Evolutionary conservation across 139 green algal genomes (phyloP).

Genomic region (Volvox reticuliferus): DNA sequence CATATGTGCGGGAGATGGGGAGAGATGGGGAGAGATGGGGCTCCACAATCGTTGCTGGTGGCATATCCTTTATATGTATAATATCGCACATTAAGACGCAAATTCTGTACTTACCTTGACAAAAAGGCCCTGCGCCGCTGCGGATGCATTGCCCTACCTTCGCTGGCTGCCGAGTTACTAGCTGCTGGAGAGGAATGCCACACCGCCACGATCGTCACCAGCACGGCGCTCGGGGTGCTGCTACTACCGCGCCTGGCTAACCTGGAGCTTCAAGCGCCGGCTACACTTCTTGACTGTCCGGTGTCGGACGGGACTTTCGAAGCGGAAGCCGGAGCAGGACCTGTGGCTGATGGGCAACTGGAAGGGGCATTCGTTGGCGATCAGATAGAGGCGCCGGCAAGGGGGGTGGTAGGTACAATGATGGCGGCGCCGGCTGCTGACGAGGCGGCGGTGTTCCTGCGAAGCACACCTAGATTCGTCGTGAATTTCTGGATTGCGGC

Average conservation of each 20-base stretch:
- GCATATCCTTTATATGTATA: no score
- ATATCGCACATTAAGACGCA: no score
- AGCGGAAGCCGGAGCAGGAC: not conserved
- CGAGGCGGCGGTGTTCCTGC: not conserved
- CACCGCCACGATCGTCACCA: not conserved
- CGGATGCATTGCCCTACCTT: not conserved
- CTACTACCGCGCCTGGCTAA: not conserved
- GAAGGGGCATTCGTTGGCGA: not conserved
- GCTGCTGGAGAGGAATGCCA: conserved; percentile 23
- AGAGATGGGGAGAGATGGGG: no score
- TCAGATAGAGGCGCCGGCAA: not conserved
- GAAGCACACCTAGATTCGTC: conserved; percentile 3
- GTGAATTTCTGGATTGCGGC: conserved; percentile 28
- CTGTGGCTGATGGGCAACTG: not conserved
- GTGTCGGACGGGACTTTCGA: no score
- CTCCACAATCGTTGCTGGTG: no score
- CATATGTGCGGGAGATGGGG: no score
- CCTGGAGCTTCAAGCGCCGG: no score
- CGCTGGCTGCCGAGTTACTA: not conserved
- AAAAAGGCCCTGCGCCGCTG: not conserved
- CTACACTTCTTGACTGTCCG: no score
- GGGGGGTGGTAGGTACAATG: not conserved
- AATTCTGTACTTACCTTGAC: no score
- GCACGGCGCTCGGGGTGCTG: not conserved
- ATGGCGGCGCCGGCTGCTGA: not conserved